phyloP scores from a whole-genome alignment of 805 yeast species.

The Yueomyces sinensis region DNA sequence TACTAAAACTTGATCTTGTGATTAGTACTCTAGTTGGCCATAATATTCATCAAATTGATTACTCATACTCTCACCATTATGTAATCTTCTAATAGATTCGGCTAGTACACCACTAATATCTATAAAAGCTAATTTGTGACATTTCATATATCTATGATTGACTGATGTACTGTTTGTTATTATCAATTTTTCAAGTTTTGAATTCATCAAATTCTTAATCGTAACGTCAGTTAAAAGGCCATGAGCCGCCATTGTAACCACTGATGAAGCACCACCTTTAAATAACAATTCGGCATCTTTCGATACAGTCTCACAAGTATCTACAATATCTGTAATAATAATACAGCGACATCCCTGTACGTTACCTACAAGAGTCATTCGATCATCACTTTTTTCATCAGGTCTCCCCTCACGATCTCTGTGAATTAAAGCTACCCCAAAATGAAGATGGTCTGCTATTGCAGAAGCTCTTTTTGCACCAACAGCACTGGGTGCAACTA shows the following conservation, averaged over 20 bases:
- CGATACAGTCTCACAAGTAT: conserved; percentile 75
- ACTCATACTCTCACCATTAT: conserved; percentile 86
- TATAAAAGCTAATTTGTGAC: conserved; percentile 56
- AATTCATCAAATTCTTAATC: conserved; percentile 52
- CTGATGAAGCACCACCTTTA: conserved; percentile 55
- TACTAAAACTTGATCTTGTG: too few relatives aligned
- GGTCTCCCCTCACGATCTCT: conserved; percentile 63
- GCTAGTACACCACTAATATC: conserved; percentile 83
- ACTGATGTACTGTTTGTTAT: conserved; percentile 61
- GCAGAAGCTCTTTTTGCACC: conserved; percentile 87
- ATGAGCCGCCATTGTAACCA: conserved; percentile 73
- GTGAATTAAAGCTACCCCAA: conserved; percentile 73
- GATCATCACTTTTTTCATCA: conserved; percentile 48
- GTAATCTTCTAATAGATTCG: conserved; percentile 87
- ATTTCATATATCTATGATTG: conserved; percentile 37
- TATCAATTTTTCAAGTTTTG: conserved; percentile 56
- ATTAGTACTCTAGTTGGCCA: too few relatives aligned
- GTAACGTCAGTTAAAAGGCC: conserved; percentile 75
- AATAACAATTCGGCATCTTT: conserved; percentile 69
- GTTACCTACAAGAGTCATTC: conserved; percentile 80
- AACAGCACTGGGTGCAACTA: conserved; percentile 81
- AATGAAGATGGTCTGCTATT: conserved; percentile 63
- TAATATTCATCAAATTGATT: neutral
- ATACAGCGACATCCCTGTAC: conserved; percentile 64
- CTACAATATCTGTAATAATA: conserved; percentile 82